Evolutionary conservation across 129 eudicot species (phyloP), one percentile per base, ranked within the genome.

Genomic region (Centrapalus pauciflorus): DNA sequence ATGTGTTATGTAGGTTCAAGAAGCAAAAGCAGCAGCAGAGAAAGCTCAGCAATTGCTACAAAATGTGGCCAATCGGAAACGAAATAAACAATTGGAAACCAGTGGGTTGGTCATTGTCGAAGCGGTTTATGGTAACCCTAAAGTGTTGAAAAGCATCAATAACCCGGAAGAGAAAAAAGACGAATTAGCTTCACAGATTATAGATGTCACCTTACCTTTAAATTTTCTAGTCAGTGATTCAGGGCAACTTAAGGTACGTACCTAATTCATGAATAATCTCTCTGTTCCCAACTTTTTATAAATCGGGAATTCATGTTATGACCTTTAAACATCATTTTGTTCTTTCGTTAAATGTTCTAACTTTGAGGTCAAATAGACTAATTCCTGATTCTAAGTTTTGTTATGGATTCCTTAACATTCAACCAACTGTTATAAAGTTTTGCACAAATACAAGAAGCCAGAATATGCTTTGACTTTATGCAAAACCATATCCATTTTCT

Each of bases 231-330:
- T 94, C 54, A 84, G 60, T 25, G 95, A 94, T 51, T 80, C 86
- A 12, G 95, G 95, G 54, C 95, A 89, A 69, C 96, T 94, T 35
- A 94, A 94, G 99, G 99, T 94, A 64, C 43, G 64, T 73, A 41
- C 50, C 23, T 41, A 13, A 12, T 59, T 46, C 29, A 3, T 28
- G n/a, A n/a, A n/a, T 45, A 10, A 45, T 55, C 43, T 21, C 0
- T 38, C n/a, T 24, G 10, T 10, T 16, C 9, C 10, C 7, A 8
- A n/a, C n/a, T n/a, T n/a, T n/a, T n/a, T 16, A 29, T 16, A 2
- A 1, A 58, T 41, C 25, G 20, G 23, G 34, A 24, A 13, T 2
- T 12, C 21, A 16, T n/a, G n/a, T n/a, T n/a, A n/a, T n/a, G n/a
- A n/a, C n/a, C n/a, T n/a, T n/a, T n/a, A n/a, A n/a, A n/a, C n/a